These are phyloP conservation scores for Mucor piriformis DNA, from an alignment of 371 early-diverging fungal genomes.

Conservation along the genomic window DNA sequence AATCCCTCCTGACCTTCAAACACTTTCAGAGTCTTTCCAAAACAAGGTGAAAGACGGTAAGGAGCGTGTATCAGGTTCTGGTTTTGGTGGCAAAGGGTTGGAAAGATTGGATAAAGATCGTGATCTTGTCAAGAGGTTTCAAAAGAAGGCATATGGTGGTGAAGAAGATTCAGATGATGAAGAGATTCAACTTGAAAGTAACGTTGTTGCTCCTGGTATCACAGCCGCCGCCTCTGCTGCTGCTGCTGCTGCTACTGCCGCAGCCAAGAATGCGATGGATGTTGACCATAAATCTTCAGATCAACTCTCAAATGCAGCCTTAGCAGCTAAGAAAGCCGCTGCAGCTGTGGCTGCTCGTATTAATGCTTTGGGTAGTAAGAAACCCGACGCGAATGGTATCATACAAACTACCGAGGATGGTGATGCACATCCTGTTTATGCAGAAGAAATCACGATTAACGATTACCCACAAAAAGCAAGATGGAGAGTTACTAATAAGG, in stretches of 20 bases:
- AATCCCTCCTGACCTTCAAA: conserved; percentile 80
- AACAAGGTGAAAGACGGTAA: conserved; percentile 90
- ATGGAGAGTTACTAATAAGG: conserved; percentile 94
- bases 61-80: conserved; percentile 80
- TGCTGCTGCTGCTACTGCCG: conserved; percentile 46
- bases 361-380: conserved; percentile 43
- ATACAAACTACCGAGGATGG: conserved; percentile 29
- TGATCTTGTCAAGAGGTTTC: conserved; percentile 86
- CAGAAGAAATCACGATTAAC: conserved; percentile 94
- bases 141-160: conserved; percentile 84
- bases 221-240: conserved; percentile 50
- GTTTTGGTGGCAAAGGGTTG: conserved; percentile 97
- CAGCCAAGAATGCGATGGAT: conserved; percentile 37
- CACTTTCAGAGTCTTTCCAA: conserved; percentile 80
- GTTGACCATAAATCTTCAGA: conserved; percentile 42
- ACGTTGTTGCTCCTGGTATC: conserved; percentile 24
- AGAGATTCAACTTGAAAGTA: conserved; percentile 60
- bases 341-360: conserved; percentile 49
- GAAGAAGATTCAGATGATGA: conserved; percentile 77
- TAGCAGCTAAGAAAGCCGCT: conserved; percentile 54
- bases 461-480: conserved; percentile 97
- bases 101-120: conserved; percentile 94
- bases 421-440: conserved; percentile 52
- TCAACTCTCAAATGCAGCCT: conserved; percentile 52
- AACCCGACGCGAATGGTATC: conserved; percentile 15